These are phyloP conservation scores for Hericium rajendrae DNA, from an alignment of 768 basidiomycete genomes.

Conservation along the genomic window DNA sequence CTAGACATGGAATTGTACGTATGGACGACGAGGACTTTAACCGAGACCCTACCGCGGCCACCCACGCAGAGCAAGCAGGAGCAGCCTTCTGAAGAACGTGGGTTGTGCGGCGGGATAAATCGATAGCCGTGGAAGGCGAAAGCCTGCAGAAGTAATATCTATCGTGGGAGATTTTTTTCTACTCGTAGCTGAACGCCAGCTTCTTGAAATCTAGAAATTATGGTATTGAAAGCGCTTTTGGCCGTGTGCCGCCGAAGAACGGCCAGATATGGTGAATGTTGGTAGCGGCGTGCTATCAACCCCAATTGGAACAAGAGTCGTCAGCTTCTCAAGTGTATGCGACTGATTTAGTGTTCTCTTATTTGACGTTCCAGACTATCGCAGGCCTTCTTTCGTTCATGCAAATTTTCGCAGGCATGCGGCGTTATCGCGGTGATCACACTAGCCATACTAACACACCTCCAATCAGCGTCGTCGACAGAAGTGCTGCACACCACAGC, in stretches of 20 bases:
- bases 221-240: not conserved
- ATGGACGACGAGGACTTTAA: constrained; percentile 14
- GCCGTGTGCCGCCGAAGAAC: not conserved
- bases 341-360: too few species aligned
- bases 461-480: too few species aligned
- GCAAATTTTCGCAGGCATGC: too few species aligned
- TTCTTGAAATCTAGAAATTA: not conserved
- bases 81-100: not conserved
- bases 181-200: not conserved
- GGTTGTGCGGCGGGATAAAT: not conserved
- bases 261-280: not conserved
- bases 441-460: too few species aligned
- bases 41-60: not conserved
- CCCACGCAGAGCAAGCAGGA: not conserved
- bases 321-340: not conserved
- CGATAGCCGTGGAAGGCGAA: not conserved
- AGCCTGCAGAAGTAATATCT: not conserved
- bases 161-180: not conserved
- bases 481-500: too few species aligned
- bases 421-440: too few species aligned
- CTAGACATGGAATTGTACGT: constrained; percentile 33
- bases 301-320: not conserved
- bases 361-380: too few species aligned
- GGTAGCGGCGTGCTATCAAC: not conserved
- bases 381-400: too few species aligned